Percentiles rank a stretch among this genome's conserved stretches.
These are phyloP conservation scores for Podochytrium sp. DNA, from an alignment of 192 early-diverging fungal species.

Conservation along the genomic window DNA sequence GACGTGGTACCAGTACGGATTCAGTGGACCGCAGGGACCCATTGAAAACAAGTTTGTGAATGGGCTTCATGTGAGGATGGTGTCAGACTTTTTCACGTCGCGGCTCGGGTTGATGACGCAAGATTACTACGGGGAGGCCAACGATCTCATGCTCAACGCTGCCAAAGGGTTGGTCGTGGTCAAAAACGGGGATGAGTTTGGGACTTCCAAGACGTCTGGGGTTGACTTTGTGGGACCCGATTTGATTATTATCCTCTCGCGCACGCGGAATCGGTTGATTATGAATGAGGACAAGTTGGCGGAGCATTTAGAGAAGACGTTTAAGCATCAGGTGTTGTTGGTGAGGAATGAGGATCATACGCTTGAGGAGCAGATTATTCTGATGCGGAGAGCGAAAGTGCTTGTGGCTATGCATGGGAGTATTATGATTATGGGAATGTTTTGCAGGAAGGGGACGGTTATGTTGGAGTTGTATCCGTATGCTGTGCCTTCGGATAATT, in stretches of 20 bases:
- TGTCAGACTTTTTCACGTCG: slow-evolving; percentile 44
- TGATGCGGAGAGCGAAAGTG: slow-evolving; percentile 51
- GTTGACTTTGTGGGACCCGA: slow-evolving; percentile 34
- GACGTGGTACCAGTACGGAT: slow-evolving; percentile 62
- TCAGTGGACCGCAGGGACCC: slow-evolving; percentile 51
- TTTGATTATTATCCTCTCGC: slow-evolving; percentile 51
- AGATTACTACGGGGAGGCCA: slow-evolving; percentile 19
- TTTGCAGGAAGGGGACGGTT: slow-evolving; percentile 54
- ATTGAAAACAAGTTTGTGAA: slow-evolving; percentile 45
- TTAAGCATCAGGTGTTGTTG: slow-evolving; percentile 40
- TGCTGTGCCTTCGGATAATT: slow-evolving; percentile 51
- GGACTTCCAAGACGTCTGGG: slow-evolving; percentile 1
- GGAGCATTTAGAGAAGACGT: slow-evolving; percentile 26
- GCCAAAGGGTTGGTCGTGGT: neutral
- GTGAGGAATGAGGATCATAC: slow-evolving; percentile 51
- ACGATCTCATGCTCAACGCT: slow-evolving; percentile 4
- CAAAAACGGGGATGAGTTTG: neutral
- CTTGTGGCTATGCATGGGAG: slow-evolving; percentile 59
- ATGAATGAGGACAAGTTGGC: slow-evolving; percentile 47
- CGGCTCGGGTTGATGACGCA: slow-evolving; percentile 44
- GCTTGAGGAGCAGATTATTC: slow-evolving; percentile 53
- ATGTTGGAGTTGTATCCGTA: slow-evolving; percentile 55
- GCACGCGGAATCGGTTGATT: slow-evolving; percentile 50
- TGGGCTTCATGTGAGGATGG: slow-evolving; percentile 52
- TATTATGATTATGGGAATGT: slow-evolving; percentile 57